Conservation (phyloP, 1,284 basidiomycete species). For the Apiotrichum brassicae region DNA sequence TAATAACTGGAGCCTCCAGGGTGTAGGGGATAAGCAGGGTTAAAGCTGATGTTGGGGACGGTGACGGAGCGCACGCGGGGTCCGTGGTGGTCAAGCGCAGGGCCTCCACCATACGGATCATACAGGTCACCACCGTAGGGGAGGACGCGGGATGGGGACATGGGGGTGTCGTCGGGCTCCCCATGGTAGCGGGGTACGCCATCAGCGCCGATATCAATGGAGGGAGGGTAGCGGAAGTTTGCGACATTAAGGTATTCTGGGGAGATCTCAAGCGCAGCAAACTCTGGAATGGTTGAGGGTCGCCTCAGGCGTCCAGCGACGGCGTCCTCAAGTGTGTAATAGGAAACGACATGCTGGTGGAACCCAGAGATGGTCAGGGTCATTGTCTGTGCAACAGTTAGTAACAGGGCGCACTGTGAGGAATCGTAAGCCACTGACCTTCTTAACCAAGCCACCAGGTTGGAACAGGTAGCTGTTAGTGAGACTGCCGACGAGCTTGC, state of each 20-base stretch:
- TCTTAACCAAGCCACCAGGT: constrained; percentile 85
- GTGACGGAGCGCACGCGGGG: constrained; percentile 13
- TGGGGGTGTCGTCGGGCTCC: constrained; percentile 18
- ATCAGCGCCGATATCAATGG: constrained; percentile 75
- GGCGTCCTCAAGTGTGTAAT: constrained; percentile 90
- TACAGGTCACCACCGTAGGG: constrained; percentile 13
- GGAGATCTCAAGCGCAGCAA: constrained; percentile 76
- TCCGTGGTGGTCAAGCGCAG: constrained; percentile 12
- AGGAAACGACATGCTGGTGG: constrained; percentile 90
- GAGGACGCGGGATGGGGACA: constrained; percentile 7
- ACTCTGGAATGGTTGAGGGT: constrained; percentile 81
- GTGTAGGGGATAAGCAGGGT: constrained; percentile 8
- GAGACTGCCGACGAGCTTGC: constrained; percentile 75
- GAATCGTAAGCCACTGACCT: constrained; percentile 53
- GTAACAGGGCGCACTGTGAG: not conserved
- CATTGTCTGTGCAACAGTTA: constrained; percentile 62
- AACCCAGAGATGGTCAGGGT: constrained; percentile 78
- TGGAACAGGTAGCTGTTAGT: constrained; percentile 91
- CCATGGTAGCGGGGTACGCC: constrained; percentile 67
- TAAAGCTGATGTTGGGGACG: constrained; percentile 2
- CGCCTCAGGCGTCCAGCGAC: constrained; percentile 76
- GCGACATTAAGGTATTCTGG: constrained; percentile 84
- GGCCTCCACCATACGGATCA: constrained; percentile 7
- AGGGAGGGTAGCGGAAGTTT: constrained; percentile 82
- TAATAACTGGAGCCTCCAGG: constrained; percentile 10